Evolutionary conservation across 352 stramenopile species (phyloP).

Genomic region (Stephanocyclus meneghinianus): DNA sequence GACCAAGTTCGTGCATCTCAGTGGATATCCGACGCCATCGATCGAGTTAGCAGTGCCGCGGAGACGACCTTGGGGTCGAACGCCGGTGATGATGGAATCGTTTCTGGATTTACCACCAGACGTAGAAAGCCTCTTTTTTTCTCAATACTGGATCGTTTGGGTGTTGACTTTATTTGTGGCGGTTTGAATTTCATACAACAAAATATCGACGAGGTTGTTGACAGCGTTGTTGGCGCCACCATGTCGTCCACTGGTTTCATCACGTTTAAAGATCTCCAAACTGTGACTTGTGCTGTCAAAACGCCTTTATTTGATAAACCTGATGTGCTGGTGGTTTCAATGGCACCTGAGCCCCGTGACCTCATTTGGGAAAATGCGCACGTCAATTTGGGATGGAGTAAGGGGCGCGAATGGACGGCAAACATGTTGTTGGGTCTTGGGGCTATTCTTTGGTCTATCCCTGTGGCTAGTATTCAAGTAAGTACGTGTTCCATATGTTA

Average conservation of each 20-base stretch:
- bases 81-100: slow-evolving; percentile 38
- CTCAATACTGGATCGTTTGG: slow-evolving; percentile 45
- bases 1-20: slow-evolving; percentile 43
- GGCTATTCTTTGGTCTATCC: slow-evolving; percentile 78
- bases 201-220: slow-evolving; percentile 58
- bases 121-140: slow-evolving; percentile 47
- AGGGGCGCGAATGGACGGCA: slow-evolving; percentile 62
- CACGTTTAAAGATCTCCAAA: slow-evolving; percentile 79
- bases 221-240: slow-evolving; percentile 53
- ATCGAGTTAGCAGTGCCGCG: slow-evolving; percentile 35
- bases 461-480: slow-evolving; percentile 67
- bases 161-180: slow-evolving; percentile 54
- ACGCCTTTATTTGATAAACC: slow-evolving; percentile 74
- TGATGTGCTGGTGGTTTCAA: slow-evolving; percentile 61
- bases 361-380: slow-evolving; percentile 81
- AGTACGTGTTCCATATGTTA: slow-evolving; percentile 34
- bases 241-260: slow-evolving; percentile 83
- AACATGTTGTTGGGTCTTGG: slow-evolving; percentile 74
- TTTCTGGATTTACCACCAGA: slow-evolving; percentile 40
- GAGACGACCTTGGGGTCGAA: slow-evolving; percentile 30
- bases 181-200: slow-evolving; percentile 43
- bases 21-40: slow-evolving; percentile 57
- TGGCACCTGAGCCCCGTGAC: slow-evolving; percentile 79
- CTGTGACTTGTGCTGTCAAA: slow-evolving; percentile 66
- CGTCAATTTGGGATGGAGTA: slow-evolving; percentile 49